A percentile compares a stretch with the other conserved stretches of the same genome.
phyloP scores from a whole-genome alignment of 2,329 filamentous ascomycete genomes.

The Tolypocladium nubicola region DNA sequence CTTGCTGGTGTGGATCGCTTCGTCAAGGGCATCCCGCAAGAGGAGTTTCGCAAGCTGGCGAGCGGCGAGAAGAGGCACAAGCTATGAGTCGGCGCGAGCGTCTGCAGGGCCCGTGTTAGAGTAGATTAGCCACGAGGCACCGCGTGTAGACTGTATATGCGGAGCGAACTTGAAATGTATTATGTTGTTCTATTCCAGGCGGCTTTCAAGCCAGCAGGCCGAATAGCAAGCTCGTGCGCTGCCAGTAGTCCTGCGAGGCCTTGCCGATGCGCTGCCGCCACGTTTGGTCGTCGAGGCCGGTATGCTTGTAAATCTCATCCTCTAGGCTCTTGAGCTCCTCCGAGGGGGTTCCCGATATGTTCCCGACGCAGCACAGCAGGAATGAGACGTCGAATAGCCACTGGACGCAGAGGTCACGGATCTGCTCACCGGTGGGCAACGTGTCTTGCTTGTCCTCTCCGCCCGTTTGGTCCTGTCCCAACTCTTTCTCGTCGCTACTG shows the following conservation, averaged over 20 bases:
- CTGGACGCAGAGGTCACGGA: constrained; percentile 42
- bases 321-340: constrained; percentile 32
- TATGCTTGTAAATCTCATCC: constrained; percentile 30
- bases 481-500: constrained; percentile 2
- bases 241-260: constrained; percentile 68
- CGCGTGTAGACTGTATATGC: background rate
- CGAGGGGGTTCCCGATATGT: constrained; percentile 10
- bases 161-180: background rate
- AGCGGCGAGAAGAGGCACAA: constrained; percentile 91
- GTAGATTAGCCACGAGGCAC: background rate
- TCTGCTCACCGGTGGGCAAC: constrained; percentile 13
- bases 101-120: background rate
- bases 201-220: constrained; percentile 50
- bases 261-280: constrained; percentile 46
- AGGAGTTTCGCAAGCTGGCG: constrained; percentile 79
- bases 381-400: constrained; percentile 51
- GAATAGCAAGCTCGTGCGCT: constrained; percentile 72
- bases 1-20: constrained; percentile 80
- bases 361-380: constrained; percentile 34
- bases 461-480: constrained; percentile 6
- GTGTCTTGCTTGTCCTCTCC: background rate
- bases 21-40: constrained; percentile 67
- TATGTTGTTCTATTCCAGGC: background rate
- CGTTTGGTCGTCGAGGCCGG: constrained; percentile 37
- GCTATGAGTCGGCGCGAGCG: constrained; percentile 38